phyloP scores from a whole-genome alignment of 164 flowering plant species.

The Vitis riparia region DNA sequence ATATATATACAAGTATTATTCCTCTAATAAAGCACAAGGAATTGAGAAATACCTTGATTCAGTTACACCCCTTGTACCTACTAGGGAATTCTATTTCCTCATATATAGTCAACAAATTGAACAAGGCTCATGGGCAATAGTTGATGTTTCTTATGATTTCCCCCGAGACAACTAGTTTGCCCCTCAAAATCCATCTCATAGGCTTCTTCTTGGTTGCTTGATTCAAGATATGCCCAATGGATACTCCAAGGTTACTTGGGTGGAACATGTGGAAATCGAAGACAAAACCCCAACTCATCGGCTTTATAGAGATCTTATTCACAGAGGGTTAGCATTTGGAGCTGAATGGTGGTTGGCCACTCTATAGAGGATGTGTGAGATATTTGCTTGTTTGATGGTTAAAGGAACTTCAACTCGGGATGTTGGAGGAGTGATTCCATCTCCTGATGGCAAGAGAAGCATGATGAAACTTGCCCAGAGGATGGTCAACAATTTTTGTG shows the following conservation, averaged over 20 bases:
- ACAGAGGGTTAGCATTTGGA: slow-evolving; percentile 57
- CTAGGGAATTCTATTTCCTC: slow-evolving; percentile 42
- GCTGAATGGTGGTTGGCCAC: slow-evolving; percentile 61
- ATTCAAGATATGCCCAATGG: slow-evolving; percentile 68
- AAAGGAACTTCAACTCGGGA: slow-evolving; percentile 36
- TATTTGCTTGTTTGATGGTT: slow-evolving; percentile 50
- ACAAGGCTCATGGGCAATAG: slow-evolving; percentile 46
- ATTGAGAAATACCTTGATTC: too few species aligned
- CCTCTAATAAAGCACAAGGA: too few species aligned
- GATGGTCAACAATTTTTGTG: slow-evolving; percentile 55
- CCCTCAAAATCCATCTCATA: slow-evolving; percentile 30
- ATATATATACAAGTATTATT: too few species aligned
- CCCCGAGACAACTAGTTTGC: slow-evolving; percentile 33
- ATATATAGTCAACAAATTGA: slow-evolving; percentile 51
- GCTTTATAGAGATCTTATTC: slow-evolving; percentile 43
- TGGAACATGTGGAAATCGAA: slow-evolving; percentile 65
- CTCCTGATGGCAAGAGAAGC: slow-evolving; percentile 55
- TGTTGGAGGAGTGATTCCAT: slow-evolving; percentile 61
- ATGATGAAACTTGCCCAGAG: slow-evolving; percentile 66
- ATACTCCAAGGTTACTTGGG: slow-evolving; percentile 63
- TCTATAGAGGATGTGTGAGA: slow-evolving; percentile 58
- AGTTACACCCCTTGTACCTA: slow-evolving; percentile 42
- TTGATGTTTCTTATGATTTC: slow-evolving; percentile 49
- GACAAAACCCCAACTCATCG: slow-evolving; percentile 40
- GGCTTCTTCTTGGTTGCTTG: slow-evolving; percentile 64